Conservation (phyloP, 2,329 filamentous ascomycete genomes). For the Cladosporium sp. region DNA sequence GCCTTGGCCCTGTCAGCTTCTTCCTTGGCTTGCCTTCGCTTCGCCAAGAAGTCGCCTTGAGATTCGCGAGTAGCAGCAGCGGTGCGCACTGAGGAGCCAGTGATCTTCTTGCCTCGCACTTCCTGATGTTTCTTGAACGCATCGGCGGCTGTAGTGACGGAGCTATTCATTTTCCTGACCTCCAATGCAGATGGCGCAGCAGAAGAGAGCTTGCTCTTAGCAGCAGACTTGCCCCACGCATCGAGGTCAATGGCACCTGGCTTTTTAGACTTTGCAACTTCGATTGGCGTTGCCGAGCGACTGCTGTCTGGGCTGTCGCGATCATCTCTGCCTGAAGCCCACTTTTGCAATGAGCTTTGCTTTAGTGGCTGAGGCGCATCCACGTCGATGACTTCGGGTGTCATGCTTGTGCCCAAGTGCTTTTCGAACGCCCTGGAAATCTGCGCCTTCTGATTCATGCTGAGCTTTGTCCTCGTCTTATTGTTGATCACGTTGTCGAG, state of each 20-base stretch:
- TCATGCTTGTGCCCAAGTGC: conserved; percentile 40
- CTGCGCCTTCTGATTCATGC: conserved; percentile 79
- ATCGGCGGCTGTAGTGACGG: conserved; percentile 15
- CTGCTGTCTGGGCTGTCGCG: conserved; percentile 17
- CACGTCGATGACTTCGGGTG: conserved; percentile 23
- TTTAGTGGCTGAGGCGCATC: conserved; percentile 38
- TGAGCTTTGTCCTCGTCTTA: conserved; percentile 74
- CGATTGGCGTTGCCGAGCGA: conserved; percentile 28
- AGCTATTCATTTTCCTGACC: conserved; percentile 12
- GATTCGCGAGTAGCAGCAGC: conserved; percentile 5
- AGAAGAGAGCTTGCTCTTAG: conserved; percentile 47
- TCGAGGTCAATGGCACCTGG: conserved; percentile 38
- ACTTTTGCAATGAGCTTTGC: conserved; percentile 44
- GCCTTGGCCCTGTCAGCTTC: conserved; percentile 58
- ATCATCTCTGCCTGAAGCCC: conserved; percentile 35
- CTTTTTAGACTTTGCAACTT: conserved; percentile 24
- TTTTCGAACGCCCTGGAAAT: conserved; percentile 63
- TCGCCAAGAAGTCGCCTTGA: conserved; percentile 64
- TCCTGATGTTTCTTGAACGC: conserved; percentile 21
- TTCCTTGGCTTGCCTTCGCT: conserved; percentile 72
- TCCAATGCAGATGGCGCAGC: conserved; percentile 7
- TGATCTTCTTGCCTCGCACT: conserved; percentile 21
- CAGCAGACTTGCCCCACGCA: conserved; percentile 31
- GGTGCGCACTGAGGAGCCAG: conserved; percentile 3
- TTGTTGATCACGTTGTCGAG: conserved; percentile 64